A percentile compares a stretch with the other conserved stretches of the same genome.
Conservation (phyloP, 2,329 filamentous ascomycete species). For the Dactylonectria macrodidyma region DNA sequence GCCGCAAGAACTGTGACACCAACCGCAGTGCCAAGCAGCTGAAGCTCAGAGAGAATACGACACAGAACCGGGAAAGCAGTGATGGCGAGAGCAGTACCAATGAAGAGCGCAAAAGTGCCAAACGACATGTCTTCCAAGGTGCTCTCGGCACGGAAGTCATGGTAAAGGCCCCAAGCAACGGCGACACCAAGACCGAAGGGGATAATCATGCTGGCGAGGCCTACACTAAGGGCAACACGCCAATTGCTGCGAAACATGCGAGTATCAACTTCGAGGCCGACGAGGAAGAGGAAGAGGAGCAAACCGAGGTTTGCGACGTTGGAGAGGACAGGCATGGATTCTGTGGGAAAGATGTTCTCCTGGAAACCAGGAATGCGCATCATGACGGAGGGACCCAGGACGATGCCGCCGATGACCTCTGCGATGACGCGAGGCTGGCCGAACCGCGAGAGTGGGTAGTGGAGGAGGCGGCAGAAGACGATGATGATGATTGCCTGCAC, state of each 20-base stretch:
- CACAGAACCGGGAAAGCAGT: constrained; percentile 94
- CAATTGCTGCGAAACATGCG: constrained; percentile 84
- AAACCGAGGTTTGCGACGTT: constrained; percentile 88
- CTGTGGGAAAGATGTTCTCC: constrained; percentile 80
- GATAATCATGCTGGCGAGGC: constrained; percentile 82
- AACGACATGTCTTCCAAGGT: constrained; percentile 62
- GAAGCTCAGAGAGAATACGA: constrained; percentile 92
- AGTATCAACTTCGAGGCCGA: constrained; percentile 89
- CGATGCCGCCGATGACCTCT: constrained; percentile 87
- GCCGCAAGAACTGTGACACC: constrained; percentile 92
- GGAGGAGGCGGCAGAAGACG: constrained; percentile 68
- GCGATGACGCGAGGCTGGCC: constrained; percentile 88
- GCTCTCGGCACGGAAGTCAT: constrained; percentile 73
- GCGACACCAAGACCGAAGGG: constrained; percentile 88
- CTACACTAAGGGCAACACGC: constrained; percentile 83
- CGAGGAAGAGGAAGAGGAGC: constrained; percentile 88
- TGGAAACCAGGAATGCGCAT: constrained; percentile 87
- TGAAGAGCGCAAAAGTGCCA: constrained; percentile 77
- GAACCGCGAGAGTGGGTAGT: constrained; percentile 83
- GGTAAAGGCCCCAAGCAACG: constrained; percentile 85
- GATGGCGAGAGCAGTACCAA: constrained; percentile 94
- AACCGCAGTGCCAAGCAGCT: constrained; percentile 85
- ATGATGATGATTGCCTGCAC: constrained; percentile 61
- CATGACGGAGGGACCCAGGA: constrained; percentile 90
- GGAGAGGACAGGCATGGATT: constrained; percentile 81